Conservation (phyloP, 1,284 basidiomycete species). For the Cryptococcus hybrid region DNA sequence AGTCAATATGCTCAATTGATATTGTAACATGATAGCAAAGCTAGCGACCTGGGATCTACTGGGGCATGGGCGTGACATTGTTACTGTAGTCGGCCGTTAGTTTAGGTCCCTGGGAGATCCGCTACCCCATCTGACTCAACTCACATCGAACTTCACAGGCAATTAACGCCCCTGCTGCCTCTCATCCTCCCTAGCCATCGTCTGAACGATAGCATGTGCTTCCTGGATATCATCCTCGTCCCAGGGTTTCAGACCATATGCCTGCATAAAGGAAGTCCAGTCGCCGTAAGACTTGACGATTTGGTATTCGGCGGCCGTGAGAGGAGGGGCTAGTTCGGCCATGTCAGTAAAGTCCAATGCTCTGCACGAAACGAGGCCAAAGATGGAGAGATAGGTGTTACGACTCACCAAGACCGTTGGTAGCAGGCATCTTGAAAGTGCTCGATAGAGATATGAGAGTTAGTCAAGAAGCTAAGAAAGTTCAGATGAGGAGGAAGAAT, state of each 20-base stretch:
- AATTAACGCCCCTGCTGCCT: background rate
- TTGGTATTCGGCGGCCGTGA: constrained; percentile 5
- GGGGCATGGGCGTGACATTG: no score
- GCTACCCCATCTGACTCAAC: no score
- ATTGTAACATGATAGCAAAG: no score
- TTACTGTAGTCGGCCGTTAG: no score
- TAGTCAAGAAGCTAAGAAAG: no score
- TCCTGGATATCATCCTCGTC: constrained; percentile 16
- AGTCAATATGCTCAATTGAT: no score
- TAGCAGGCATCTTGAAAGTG: background rate
- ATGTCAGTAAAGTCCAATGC: background rate
- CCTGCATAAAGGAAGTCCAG: constrained; percentile 21
- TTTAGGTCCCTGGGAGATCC: no score
- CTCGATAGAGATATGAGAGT: no score
- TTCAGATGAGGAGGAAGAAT: no score
- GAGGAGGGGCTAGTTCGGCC: constrained; percentile 1
- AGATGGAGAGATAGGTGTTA: background rate
- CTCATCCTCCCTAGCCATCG: background rate
- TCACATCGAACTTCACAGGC: no score
- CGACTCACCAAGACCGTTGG: background rate
- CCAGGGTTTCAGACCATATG: constrained; percentile 19
- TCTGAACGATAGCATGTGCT: background rate
- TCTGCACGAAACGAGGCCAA: background rate
- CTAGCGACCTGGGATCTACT: no score
- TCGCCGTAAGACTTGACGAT: constrained; percentile 19